Evolutionary conservation across 2,329 filamentous ascomycete genomes (phyloP), one percentile per base, ranked within the genome.

Genomic region (Grosmannia serpens): DNA sequence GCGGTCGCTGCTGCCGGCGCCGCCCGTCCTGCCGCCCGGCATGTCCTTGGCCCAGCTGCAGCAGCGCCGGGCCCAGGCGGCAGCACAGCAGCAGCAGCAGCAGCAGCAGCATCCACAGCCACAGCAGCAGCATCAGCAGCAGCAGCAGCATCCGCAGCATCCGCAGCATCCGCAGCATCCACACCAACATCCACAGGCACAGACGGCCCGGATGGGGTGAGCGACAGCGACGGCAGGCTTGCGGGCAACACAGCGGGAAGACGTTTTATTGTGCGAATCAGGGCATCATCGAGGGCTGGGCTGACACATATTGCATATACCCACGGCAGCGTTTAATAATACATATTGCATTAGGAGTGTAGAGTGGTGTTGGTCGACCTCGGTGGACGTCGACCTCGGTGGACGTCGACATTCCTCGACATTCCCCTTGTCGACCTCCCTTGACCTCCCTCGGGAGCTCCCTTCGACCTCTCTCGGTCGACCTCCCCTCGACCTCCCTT

Each of bases 1-100:
- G 31, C 70, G 74, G 49, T 65, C 69, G 4, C 57, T 75, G 46
- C 65, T 62, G 54, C 61, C 62, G 24, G 57, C 58, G 44, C 58
- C 61, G 22, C 59, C 58, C 1, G 35, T 26, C 9, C 35, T 54
- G 52, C 52, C 52, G 22, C 11, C 33, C 3, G 33, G 33, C 22
- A 41, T 58, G 57, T 53, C 57, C 11, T 33, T 53, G 56, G 56
- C 59, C 6, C 62, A 62, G 56, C 47, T 62, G 59, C 59, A 60
- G 57, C 61, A 62, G 41, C 60, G 59, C 20, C 55, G 55, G 35
- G 56, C 52, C 11, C 64, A 63, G 54, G 55, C 54, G 4, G 35
- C 33, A 15, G 57, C 57, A 17, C 57, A 58, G 2, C 58, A 59
- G 13, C 49, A 50, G 5, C 58, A 59, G 26, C 27, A 27, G 0